These are phyloP conservation scores for Ziziphus jujuba DNA, from an alignment of 306 rosid species.

Conservation along the genomic window DNA sequence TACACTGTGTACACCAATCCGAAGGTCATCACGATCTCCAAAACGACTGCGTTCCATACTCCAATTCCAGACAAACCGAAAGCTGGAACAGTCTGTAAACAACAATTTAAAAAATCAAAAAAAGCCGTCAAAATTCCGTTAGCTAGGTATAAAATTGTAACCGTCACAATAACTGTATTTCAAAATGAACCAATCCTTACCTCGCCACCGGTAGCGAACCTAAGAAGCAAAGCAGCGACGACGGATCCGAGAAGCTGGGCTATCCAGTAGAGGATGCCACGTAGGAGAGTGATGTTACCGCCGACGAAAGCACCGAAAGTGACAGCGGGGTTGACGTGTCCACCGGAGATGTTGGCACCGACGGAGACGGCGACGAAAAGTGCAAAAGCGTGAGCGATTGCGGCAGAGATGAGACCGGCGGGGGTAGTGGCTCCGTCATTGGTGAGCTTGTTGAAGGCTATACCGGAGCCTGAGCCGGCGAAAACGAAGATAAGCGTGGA, in stretches of 20 bases:
- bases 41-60: constrained; percentile 66
- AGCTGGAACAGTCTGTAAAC: constrained; percentile 53
- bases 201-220: constrained; percentile 49
- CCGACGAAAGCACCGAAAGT: constrained; percentile 87
- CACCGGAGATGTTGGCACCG: constrained; percentile 82
- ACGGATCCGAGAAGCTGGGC: constrained; percentile 86
- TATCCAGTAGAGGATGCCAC: constrained; percentile 72
- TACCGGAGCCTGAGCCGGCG: constrained; percentile 83
- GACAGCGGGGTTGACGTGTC: constrained; percentile 95
- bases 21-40: constrained; percentile 87
- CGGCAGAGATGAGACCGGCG: constrained; percentile 61
- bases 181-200: constrained; percentile 32
- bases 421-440: constrained; percentile 48
- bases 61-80: constrained; percentile 63
- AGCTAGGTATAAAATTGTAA: no score
- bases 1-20: constrained; percentile 92
- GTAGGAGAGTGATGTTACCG: constrained; percentile 74
- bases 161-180: background rate
- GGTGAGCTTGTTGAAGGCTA: constrained; percentile 83
- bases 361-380: constrained; percentile 83
- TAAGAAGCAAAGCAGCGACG: constrained; percentile 63
- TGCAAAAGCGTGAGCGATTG: constrained; percentile 75
- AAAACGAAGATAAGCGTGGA: constrained; percentile 89
- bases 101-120: background rate
- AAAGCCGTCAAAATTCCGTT: background rate